Base-by-base conservation (phyloP, 208 protist genomes). In the Wallacemonas sp. region DNA sequence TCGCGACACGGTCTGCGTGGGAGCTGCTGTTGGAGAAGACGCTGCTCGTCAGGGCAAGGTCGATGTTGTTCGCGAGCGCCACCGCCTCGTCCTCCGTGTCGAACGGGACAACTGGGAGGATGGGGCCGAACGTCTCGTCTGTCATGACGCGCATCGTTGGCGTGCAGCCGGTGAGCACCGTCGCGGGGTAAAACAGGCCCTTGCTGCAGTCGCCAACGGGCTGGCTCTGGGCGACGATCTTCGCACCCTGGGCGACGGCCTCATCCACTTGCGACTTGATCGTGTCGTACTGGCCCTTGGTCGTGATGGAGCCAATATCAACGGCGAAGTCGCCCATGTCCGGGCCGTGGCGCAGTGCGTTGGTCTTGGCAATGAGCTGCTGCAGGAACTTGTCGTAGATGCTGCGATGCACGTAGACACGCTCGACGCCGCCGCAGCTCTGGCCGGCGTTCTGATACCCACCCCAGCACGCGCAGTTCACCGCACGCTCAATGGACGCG, bases 51-150 rank as follows among this genome's bases (percentile, higher is more conserved):
- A 97, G 75, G 2, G 89, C 92, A 26, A 93, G 76, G 16, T 34
- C 60, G 56, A 75, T 89, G 57, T 71, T 49, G 77, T 97, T 98
- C 0, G 88, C 88, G 39, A 93, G 60, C 26, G 30, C 32, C 29
- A 97, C 76, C 1, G 78, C 85, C 61, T 98, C 88, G 16, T 87
- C 80, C 66, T 97, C 92, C 14, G 58, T 74, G 9, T 77, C 57
- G 68, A 92, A 96, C 9, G 74, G 65, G 9, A 97, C 56, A 3
- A 98, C 74, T 0, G 76, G 64, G 11, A 97, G 65, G 19, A 98
- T 71, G 41, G 96, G 96, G 33, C 96, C 96, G 72, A 98, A 98
- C n/a, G 78, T 81, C 65, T 98, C 96, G 46, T 98, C 92, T 43
- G 76, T 47, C 61, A 94, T 83, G 9, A 98, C 81, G 6, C 58